Conservation (phyloP, 73 alveolate genomes). For the Paramecium caudatum region DNA sequence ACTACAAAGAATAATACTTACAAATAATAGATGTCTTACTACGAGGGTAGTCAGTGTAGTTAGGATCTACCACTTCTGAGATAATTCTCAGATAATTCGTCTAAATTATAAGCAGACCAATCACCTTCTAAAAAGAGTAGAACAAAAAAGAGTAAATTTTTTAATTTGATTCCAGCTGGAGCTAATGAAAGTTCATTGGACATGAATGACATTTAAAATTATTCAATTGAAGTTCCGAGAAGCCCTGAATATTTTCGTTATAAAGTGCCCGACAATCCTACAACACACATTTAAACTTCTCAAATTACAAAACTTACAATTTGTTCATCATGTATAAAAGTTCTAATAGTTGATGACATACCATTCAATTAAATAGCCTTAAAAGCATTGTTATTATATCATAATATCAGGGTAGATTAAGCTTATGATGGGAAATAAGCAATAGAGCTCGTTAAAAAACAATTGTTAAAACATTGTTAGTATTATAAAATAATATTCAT, state of each 20-base stretch:
- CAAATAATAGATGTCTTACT: constrained; percentile 32
- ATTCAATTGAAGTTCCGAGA: neutral
- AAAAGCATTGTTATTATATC: neutral
- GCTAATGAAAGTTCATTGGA: neutral
- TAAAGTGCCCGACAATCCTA: neutral
- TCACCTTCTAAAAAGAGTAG: constrained; percentile 33
- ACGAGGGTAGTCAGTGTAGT: constrained; percentile 39
- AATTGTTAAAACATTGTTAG: constrained; percentile 13
- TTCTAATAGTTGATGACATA: constrained; percentile 54
- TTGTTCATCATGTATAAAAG: neutral
- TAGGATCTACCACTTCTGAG: neutral
- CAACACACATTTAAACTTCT: no score
- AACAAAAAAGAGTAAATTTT: neutral
- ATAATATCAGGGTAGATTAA: constrained; percentile 24
- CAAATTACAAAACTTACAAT: neutral
- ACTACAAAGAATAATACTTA: constrained; percentile 32
- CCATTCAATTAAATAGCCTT: constrained; percentile 57
- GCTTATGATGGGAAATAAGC: constrained; percentile 69
- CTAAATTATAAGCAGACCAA: neutral
- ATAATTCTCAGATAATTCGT: constrained; percentile 33
- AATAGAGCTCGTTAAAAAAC: constrained; percentile 22
- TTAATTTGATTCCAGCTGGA: neutral
- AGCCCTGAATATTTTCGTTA: constrained; percentile 3
- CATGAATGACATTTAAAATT: neutral
- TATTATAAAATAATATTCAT: constrained; percentile 19